Base-by-base conservation (phyloP, 1,284 basidiomycete species). In the Trichosporon ovoides region DNA sequence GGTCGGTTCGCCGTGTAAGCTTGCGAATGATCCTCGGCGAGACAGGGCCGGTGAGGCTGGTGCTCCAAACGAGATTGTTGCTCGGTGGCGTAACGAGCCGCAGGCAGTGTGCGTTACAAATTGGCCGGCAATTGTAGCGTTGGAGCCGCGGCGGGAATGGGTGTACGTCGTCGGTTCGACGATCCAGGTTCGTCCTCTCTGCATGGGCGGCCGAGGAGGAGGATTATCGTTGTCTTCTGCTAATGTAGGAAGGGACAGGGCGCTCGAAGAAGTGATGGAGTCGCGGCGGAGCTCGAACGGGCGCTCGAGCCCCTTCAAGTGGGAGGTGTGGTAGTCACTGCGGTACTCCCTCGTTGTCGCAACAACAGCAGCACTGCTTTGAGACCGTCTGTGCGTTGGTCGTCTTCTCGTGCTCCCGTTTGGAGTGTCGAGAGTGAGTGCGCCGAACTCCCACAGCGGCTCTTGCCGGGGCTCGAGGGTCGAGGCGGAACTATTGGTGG, bases 81-180 rank as follows among this genome's bases (percentile, higher is more conserved):
- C 22, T 7, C 43, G 43, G 22, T 48, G 43, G 16, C 43, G 13
- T 11, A 48, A 31, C 22, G 43, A 48, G n/a, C 43, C 16, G n/a
- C 22, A 48, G 19, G 43, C 28, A 22, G 43, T 28, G 16, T 48
- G 43, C 43, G 43, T 28, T 16, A 48, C 43, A n/a, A 48, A 48
- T 48, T 48, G 43, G 10, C 43, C 43, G 28, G 43, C 43, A 48
- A 48, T 48, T 24, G 43, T 48, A 22, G 43, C 43, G 28, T 48
- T 48, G 24, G 43, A 48, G 16, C 43, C 43, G 7, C 43, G 43
- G 22, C 43, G 18, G 4, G 43, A 28, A 22, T 28, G 43, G 4
- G 24, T 31, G 28, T 48, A 28, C 14, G 24, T 31, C 6, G 43
- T 18, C 13, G 43, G 43, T 14, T 48, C 43, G 3, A 43, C 20